phyloP scores from a whole-genome alignment of 768 basidiomycete genomes.

The Tylopilus sp. region DNA sequence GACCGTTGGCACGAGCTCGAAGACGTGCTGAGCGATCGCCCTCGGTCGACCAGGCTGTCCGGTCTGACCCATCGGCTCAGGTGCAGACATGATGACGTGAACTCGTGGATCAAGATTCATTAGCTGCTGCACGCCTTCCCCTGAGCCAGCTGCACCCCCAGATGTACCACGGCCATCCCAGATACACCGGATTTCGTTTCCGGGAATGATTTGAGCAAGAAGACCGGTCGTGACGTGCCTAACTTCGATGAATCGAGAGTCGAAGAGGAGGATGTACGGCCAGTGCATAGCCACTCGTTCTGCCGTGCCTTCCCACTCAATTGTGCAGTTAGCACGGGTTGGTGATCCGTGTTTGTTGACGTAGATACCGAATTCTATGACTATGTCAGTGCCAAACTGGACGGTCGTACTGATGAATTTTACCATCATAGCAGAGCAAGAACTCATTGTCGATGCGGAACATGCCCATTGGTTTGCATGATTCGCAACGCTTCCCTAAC shows the following conservation, averaged over 20 bases:
- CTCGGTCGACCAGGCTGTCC: slow-evolving; percentile 41
- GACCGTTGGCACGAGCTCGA: slow-evolving; percentile 59
- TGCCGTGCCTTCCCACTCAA: slow-evolving; percentile 94
- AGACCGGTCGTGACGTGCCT: slow-evolving; percentile 79
- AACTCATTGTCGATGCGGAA: slow-evolving; percentile 90
- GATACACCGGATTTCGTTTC: slow-evolving; percentile 77
- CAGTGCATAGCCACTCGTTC: slow-evolving; percentile 87
- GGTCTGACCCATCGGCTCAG: slow-evolving; percentile 34
- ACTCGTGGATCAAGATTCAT: slow-evolving; percentile 77
- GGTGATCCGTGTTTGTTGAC: slow-evolving; percentile 92
- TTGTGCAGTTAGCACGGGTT: slow-evolving; percentile 61
- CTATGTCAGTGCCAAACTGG: slow-evolving; percentile 4
- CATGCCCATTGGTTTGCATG: slow-evolving; percentile 83
- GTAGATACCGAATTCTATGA: slow-evolving; percentile 82
- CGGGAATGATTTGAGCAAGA: slow-evolving; percentile 77
- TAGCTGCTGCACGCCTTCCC: slow-evolving; percentile 34
- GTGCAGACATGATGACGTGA: slow-evolving; percentile 79
- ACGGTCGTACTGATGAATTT: slow-evolving; percentile 12
- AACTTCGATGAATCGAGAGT: slow-evolving; percentile 87
- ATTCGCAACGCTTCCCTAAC: slow-evolving; percentile 77
- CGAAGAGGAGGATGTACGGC: slow-evolving; percentile 85
- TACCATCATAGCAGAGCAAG: slow-evolving; percentile 85
- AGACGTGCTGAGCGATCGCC: slow-evolving; percentile 66
- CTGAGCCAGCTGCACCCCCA: slow-evolving; percentile 21
- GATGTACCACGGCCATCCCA: slow-evolving; percentile 77